Percentiles rank a stretch among this genome's conserved stretches.
Evolutionary conservation across 208 protist genomes (phyloP).

Genomic region (Trypanosoma platydactyli): DNA sequence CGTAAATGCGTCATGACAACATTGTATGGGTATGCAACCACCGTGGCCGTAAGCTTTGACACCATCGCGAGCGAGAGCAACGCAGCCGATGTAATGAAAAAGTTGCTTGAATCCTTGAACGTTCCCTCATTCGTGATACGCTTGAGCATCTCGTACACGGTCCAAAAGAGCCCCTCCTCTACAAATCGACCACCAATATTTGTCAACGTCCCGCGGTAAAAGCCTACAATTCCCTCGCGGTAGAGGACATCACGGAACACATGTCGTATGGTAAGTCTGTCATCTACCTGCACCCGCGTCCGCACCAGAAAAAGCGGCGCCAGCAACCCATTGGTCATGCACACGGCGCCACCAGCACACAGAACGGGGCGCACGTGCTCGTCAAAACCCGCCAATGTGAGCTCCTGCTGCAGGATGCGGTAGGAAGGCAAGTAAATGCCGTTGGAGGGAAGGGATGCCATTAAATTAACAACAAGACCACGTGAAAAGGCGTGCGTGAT

Average conservation of each 20-base stretch:
- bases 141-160: constrained; percentile 86
- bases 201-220: constrained; percentile 87
- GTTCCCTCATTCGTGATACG: constrained; percentile 61
- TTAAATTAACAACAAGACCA: constrained; percentile 83
- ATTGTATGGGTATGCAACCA: constrained; percentile 90
- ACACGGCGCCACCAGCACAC: constrained; percentile 76
- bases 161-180: constrained; percentile 88
- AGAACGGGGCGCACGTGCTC: constrained; percentile 53
- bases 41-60: constrained; percentile 67
- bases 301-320: constrained; percentile 87
- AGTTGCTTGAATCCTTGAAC: constrained; percentile 46
- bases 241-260: constrained; percentile 67
- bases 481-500: constrained; percentile 72
- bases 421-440: constrained; percentile 88
- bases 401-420: constrained; percentile 60
- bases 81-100: constrained; percentile 58
- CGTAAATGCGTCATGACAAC: constrained; percentile 90
- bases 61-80: constrained; percentile 84
- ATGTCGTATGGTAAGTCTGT: constrained; percentile 69
- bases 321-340: constrained; percentile 69
- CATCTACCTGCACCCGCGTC: constrained; percentile 85
- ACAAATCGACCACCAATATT: constrained; percentile 85
- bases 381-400: constrained; percentile 44
- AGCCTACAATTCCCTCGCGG: constrained; percentile 66
- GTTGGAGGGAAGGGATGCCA: constrained; percentile 90